Evolutionary conservation across 495 filamentous ascomycete genomes (phyloP).

Genomic region (Aspergillus campestris): DNA sequence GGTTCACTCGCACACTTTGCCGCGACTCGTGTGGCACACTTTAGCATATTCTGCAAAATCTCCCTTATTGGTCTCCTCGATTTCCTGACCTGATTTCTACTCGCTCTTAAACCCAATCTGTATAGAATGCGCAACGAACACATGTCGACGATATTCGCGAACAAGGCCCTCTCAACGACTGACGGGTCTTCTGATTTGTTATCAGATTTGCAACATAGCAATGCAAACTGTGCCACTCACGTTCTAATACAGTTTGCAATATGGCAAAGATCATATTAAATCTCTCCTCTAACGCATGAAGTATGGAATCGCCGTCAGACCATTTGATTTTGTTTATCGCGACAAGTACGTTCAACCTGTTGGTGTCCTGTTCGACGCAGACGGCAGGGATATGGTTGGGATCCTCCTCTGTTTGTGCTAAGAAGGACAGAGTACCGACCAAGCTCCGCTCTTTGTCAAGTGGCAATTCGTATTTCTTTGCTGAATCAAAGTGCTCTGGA

Average conservation of each 20-base stretch:
- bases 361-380: constrained; percentile 21
- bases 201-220: constrained; percentile 5
- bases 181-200: constrained; percentile 6
- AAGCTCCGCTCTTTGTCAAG: constrained; percentile 7
- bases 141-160: constrained; percentile 16
- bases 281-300: constrained; percentile 12
- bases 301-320: constrained; percentile 6
- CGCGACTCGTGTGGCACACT: constrained; percentile 6
- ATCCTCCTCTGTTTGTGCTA: constrained; percentile 15
- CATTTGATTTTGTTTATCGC: constrained; percentile 16
- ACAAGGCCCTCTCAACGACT: constrained; percentile 10
- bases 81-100: constrained; percentile 5
- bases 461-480: constrained; percentile 1
- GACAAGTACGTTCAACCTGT: constrained; percentile 14
- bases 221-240: constrained; percentile 13
- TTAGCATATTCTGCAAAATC: constrained; percentile 8
- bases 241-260: constrained; percentile 14
- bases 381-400: constrained; percentile 18
- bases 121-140: constrained; percentile 18
- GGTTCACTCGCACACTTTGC: constrained; percentile 5
- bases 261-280: constrained; percentile 16
- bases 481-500: not conserved
- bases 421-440: constrained; percentile 15
- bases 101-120: constrained; percentile 19
- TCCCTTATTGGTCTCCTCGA: constrained; percentile 9